A percentile compares a stretch with the other conserved stretches of the same genome.
phyloP scores from a whole-genome alignment of 2,329 filamentous ascomycete species.

The Penicillium concentricum region DNA sequence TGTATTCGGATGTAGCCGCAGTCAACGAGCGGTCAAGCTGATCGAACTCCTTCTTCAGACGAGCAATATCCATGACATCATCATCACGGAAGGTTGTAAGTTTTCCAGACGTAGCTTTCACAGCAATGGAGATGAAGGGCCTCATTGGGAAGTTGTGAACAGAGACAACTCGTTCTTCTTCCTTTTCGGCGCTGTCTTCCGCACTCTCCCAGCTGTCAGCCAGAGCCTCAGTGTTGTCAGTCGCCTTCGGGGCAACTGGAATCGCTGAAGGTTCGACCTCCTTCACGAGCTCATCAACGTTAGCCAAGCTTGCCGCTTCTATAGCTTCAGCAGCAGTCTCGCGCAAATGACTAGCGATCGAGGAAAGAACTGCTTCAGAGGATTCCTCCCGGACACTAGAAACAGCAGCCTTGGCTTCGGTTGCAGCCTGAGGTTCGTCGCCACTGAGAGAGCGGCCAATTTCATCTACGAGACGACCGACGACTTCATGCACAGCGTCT shows the following conservation, averaged over 20 bases:
- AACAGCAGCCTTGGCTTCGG: conserved; percentile 47
- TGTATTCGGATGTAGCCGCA: conserved; percentile 84
- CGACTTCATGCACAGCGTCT: conserved; percentile 70
- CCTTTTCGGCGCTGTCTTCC: conserved; percentile 67
- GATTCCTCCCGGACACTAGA: conserved; percentile 36
- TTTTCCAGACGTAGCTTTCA: conserved; percentile 49
- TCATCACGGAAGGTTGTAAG: conserved; percentile 69
- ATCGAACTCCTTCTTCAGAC: conserved; percentile 96
- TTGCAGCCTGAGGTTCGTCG: conserved; percentile 43
- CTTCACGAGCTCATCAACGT: conserved; percentile 56
- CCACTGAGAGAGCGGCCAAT: conserved; percentile 56
- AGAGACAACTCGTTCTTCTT: conserved; percentile 64
- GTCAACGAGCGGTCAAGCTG: conserved; percentile 93
- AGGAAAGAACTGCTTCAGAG: conserved; percentile 36
- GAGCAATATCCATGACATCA: conserved; percentile 85
- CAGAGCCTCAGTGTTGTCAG: conserved; percentile 56
- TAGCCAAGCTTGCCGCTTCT: conserved; percentile 53
- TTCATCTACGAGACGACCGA: conserved; percentile 63
- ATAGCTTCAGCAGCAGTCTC: conserved; percentile 47
- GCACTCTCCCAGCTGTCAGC: conserved; percentile 93
- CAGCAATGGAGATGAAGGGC: conserved; percentile 86
- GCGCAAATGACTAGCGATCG: conserved; percentile 32
- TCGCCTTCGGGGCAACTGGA: conserved; percentile 57
- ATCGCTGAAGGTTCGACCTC: conserved; percentile 46
- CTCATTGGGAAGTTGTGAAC: conserved; percentile 97